Evolutionary conservation across 1,284 basidiomycete species (phyloP).

Genomic region (Sutorius eximius): DNA sequence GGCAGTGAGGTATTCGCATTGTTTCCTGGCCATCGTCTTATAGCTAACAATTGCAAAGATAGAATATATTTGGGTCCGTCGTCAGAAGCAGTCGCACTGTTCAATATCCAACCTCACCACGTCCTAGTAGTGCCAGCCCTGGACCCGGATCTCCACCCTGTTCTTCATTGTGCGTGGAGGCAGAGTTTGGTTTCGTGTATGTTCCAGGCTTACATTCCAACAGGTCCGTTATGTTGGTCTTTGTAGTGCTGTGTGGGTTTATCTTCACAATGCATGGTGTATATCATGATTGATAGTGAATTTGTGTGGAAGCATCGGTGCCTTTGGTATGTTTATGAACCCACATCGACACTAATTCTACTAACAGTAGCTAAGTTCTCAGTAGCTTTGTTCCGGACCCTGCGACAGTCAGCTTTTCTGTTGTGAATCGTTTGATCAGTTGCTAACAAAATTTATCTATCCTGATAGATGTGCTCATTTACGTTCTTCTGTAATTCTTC

Average conservation of each 20-base stretch:
- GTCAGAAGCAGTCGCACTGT: neutral
- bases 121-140: too few species aligned
- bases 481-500: neutral
- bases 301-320: neutral
- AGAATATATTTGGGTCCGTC: constrained; percentile 4
- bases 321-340: neutral
- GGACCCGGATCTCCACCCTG: too few species aligned
- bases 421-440: neutral
- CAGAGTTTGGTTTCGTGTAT: too few species aligned
- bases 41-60: neutral
- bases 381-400: neutral
- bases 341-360: neutral
- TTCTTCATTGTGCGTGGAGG: too few species aligned
- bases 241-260: neutral
- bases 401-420: neutral
- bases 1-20: neutral
- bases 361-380: neutral
- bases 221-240: constrained; percentile 5
- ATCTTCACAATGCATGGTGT: neutral
- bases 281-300: neutral
- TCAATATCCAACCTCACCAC: too few species aligned
- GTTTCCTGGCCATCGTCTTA: neutral
- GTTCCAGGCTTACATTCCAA: neutral
- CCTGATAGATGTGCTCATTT: neutral
- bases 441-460: neutral